phyloP scores from a whole-genome alignment of 2,329 filamentous ascomycete genomes.

The Pyrenochaeta sp. region DNA sequence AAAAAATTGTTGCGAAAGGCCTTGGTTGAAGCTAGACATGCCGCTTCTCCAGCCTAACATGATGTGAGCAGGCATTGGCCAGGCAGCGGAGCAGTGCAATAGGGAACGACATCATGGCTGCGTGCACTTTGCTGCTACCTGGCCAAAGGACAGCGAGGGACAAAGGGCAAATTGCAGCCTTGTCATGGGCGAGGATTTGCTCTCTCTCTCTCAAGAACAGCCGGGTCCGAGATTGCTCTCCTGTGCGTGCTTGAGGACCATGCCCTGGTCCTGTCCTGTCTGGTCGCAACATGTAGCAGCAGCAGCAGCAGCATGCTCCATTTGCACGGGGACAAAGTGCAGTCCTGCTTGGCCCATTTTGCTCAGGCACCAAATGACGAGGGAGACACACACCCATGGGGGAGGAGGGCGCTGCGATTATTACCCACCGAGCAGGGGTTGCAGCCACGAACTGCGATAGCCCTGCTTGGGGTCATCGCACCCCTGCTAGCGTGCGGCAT shows the following conservation, averaged over 20 bases:
- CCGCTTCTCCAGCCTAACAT: slow-evolving; percentile 2
- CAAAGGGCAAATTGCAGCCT: slow-evolving; percentile 9
- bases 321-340: too few relatives aligned
- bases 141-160: background rate
- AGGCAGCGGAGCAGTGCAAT: slow-evolving; percentile 8
- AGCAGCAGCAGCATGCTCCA: background rate
- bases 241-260: too few relatives aligned
- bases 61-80: slow-evolving; percentile 14
- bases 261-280: too few relatives aligned
- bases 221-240: background rate
- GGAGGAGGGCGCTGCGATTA: background rate
- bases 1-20: slow-evolving; percentile 6
- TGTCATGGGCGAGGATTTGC: slow-evolving; percentile 7
- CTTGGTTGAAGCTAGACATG: slow-evolving; percentile 7
- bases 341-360: too few relatives aligned
- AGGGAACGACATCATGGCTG: slow-evolving; percentile 8
- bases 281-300: too few relatives aligned
- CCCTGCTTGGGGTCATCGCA: slow-evolving; percentile 9
- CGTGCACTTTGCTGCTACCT: background rate
- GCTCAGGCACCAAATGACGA: slow-evolving; percentile 19
- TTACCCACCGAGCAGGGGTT: slow-evolving; percentile 1
- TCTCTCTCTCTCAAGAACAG: slow-evolving; percentile 10
- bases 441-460: slow-evolving; percentile 11
- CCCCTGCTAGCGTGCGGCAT: slow-evolving; percentile 9
- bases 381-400: slow-evolving; percentile 17